Conservation (phyloP, 1,139 yeast genomes). For the Pichia kudriavzevii region DNA sequence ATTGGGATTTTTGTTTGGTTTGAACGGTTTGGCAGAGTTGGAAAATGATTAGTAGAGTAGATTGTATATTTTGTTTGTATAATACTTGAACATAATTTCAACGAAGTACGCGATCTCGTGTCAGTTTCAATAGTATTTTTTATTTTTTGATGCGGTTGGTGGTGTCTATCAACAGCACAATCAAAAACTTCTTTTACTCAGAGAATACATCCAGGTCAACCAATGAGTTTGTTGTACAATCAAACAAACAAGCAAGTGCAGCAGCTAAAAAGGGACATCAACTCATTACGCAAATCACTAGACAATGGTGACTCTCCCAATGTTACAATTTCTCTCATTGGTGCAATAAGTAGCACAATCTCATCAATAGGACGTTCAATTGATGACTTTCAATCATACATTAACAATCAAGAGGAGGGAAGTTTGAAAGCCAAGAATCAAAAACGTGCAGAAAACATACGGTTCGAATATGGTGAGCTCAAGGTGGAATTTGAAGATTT, state of each 20-base stretch:
- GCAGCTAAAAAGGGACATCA: conserved; percentile 59
- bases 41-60: conserved; percentile 19
- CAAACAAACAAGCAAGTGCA: conserved; percentile 85
- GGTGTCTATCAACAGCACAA: too few species aligned
- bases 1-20: conserved; percentile 72
- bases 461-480: conserved; percentile 50
- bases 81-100: too few species aligned
- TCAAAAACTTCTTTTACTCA: too few species aligned
- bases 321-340: conserved; percentile 58
- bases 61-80: too few species aligned
- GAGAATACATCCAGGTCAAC: too few species aligned
- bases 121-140: too few species aligned
- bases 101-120: too few species aligned
- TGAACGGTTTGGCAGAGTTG: conserved; percentile 32
- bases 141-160: too few species aligned
- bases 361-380: conserved; percentile 70
- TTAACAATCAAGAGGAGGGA: conserved; percentile 51
- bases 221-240: conserved; percentile 71
- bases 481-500: conserved; percentile 53
- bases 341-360: conserved; percentile 78
- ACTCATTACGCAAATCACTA: conserved; percentile 58
- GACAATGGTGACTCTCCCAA: conserved; percentile 31
- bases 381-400: conserved; percentile 64
- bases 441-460: conserved; percentile 53
- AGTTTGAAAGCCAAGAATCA: conserved; percentile 57